These are phyloP conservation scores for Exidia glandulosa DNA, from an alignment of 768 basidiomycete species.

Conservation along the genomic window DNA sequence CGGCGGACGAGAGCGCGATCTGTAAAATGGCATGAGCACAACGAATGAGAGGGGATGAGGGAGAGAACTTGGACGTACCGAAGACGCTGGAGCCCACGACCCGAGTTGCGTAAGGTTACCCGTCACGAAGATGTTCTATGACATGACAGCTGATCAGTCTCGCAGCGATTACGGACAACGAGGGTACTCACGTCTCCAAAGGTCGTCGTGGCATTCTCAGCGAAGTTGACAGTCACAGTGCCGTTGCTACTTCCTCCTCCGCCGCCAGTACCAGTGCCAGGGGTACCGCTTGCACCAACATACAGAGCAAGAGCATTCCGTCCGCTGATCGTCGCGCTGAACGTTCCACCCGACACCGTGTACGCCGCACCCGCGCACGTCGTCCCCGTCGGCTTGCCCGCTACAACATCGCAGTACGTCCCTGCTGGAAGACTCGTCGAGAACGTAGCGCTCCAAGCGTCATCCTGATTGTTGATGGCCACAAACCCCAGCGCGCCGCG, in stretches of 20 bases:
- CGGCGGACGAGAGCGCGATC: conserved; percentile 41
- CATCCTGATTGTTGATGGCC: conserved; percentile 55
- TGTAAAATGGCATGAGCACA: conserved; percentile 8
- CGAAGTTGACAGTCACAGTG: conserved; percentile 35
- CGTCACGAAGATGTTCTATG: conserved; percentile 47
- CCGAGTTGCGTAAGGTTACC: conserved; percentile 48
- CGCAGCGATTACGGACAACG: background rate
- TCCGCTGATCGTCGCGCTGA: conserved; percentile 39
- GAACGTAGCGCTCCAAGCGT: conserved; percentile 45
- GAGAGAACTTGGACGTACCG: conserved; percentile 25
- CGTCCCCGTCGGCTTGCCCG: conserved; percentile 30
- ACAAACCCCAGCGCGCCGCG: conserved; percentile 50
- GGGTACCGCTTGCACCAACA: conserved; percentile 5
- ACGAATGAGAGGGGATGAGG: background rate
- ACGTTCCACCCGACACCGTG: conserved; percentile 35
- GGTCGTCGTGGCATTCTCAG: conserved; percentile 43
- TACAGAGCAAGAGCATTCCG: conserved; percentile 29
- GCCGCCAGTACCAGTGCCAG: background rate
- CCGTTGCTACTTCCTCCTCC: background rate
- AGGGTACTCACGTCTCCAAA: conserved; percentile 38
- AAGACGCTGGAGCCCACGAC: conserved; percentile 34
- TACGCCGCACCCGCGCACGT: conserved; percentile 42
- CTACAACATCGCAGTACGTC: conserved; percentile 54
- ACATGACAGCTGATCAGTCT: background rate
- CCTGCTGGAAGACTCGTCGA: conserved; percentile 46